Evolutionary conservation across 768 basidiomycete genomes (phyloP), one percentile per base, ranked within the genome.

Genomic region (Pleurotus ostreatus): DNA sequence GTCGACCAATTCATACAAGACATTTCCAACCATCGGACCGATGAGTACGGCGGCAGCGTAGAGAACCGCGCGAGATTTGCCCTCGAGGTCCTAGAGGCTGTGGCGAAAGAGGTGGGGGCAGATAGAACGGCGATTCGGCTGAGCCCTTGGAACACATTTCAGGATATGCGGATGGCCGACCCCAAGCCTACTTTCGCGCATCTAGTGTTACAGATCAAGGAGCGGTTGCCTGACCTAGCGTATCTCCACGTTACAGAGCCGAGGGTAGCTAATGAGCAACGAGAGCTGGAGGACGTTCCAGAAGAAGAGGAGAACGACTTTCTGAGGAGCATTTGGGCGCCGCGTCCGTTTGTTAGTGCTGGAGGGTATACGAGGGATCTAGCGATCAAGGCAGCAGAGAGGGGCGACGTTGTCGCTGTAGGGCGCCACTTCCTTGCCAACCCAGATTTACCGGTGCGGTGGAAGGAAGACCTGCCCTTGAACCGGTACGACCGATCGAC

Each of bases 21-120:
- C 23, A 63, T 72, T n/a, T 72, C 71, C 37, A 88, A 89, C 66
- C 62, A 74, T 4, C 76, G 86, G 13, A 81, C 77, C 5, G 87
- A 89, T 64, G 70, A 76, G 45, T 92, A 86, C 65, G 89, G 89
- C 0, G 89, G 89, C 2, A 78, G 77, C 45, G 68, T 88, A 25
- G 80, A 85, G 65, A 80, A 79, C 55, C 73, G 89, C 4, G 70
- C 75, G 1, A 73, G 80, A 23, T 89, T 91, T 64, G 62, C 68
- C 0, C 68, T 85, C 5, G 82, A 85, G 57, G 71, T 86, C 39
- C 64, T 82, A 5, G 73, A 79, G 37, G 82, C 80, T 1, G 68
- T 88, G 1, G 71, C 69, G 2, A 64, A 73, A 0, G 78, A 78
- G 1, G 68, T 89, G 38, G 88, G 88, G 0, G 65, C 72, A 23